Base-by-base conservation (phyloP, 2,329 filamentous ascomycete species). In the Ophiostoma sp. region DNA sequence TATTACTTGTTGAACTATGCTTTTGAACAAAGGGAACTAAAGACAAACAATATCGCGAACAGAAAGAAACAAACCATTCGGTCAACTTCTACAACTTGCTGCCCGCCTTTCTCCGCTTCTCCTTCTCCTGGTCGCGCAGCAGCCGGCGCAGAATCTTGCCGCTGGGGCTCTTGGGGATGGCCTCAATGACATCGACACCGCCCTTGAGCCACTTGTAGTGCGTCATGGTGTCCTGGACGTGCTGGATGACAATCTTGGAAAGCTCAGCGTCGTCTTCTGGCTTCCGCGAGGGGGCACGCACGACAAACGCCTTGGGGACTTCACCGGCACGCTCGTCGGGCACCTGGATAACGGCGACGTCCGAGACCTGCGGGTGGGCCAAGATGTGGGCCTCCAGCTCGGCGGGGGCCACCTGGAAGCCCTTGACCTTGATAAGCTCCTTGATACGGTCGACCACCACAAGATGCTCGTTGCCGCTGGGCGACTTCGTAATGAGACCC, bases 331-430 rank as follows among this genome's bases (percentile, higher is more conserved):
- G 82, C 22, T 87, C 85, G 72, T 91, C 85, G 0, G 90, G 91
- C 0, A 94, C 85, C 15, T 91, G 90, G 76, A 96, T 93, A 8
- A 97, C 93, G 15, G 93, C 90, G 76, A 90, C 92, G 81, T 97
- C 93, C 57, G 89, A 88, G 22, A 96, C 93, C 11, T 86, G 85
- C 0, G 90, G 89, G 79, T 95, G 93, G 0, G 90, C 87, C 17
- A 97, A 88, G 6, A 97, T 85, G 78, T 94, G 92, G 1, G 92
- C 91, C 82, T 97, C 93, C 0, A 97, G 88, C 80, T 96, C 93
- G 1, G 93, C 93, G 0, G 93, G 93, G 0, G 93, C 92, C 31
- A 96, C 93, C 89, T 96, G 93, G 74, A 91, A 85, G 73, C 93
- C 93, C 81, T 93, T 82, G 45, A 83, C 82, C 77, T 86, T 86